These are phyloP conservation scores for Nothopassalora personata DNA, from an alignment of 2,329 filamentous ascomycete species.

Conservation along the genomic window DNA sequence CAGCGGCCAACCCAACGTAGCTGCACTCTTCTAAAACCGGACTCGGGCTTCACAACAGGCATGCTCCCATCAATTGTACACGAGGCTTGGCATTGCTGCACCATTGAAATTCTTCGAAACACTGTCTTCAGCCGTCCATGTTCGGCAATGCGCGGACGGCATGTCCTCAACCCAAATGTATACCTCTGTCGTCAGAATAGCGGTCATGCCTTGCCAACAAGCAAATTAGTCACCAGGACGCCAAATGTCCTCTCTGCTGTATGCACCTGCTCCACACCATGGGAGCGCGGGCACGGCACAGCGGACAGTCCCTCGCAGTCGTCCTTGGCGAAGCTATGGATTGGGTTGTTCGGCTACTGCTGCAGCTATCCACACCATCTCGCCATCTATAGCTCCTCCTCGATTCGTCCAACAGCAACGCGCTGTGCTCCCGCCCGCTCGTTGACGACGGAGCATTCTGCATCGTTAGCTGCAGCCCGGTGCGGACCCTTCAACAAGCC, in stretches of 20 bases:
- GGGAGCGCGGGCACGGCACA: not conserved
- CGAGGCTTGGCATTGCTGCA: too few species aligned
- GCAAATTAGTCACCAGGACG: not conserved
- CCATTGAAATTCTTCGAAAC: too few species aligned
- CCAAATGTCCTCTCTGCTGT: not conserved
- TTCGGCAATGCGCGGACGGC: not conserved
- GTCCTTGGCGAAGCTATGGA: not conserved
- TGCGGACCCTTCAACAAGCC: not conserved
- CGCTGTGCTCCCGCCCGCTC: not conserved
- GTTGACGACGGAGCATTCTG: not conserved
- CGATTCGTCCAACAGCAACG: conserved; percentile 5
- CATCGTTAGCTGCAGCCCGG: conserved; percentile 1
- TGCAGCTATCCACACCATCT: not conserved
- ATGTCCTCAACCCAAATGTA: not conserved
- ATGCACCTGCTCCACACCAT: not conserved
- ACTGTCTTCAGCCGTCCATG: not conserved
- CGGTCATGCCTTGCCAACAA: conserved; percentile 1
- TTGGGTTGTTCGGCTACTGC: conserved; percentile 1
- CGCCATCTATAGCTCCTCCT: not conserved
- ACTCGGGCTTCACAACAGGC: too few species aligned
- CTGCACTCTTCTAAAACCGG: too few species aligned
- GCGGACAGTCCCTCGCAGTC: not conserved
- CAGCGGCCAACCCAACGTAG: too few species aligned
- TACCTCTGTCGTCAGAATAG: conserved; percentile 2
- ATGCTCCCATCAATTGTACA: too few species aligned